These are phyloP conservation scores for Sugiyamaella castrensis DNA, from an alignment of 1,139 yeast genomes.

Conservation along the genomic window DNA sequence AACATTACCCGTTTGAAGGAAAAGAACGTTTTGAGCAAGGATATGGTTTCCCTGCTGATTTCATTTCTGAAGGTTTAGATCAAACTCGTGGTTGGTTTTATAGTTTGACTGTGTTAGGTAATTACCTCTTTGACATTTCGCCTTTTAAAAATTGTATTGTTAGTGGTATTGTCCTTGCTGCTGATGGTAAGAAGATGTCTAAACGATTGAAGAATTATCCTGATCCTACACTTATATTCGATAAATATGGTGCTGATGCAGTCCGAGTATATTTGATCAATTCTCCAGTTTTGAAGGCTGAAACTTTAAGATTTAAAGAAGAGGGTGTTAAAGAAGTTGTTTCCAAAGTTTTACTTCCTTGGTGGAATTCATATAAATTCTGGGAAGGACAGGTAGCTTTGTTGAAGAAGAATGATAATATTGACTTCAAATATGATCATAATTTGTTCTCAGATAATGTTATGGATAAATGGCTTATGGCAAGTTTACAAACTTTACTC, in stretches of 20 bases:
- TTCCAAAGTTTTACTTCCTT: constrained; percentile 90
- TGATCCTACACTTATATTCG: constrained; percentile 78
- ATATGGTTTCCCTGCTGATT: constrained; percentile 86
- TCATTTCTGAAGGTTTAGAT: constrained; percentile 97
- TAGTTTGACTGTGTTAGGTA: constrained; percentile 92
- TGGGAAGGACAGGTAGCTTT: constrained; percentile 91
- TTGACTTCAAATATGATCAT: constrained; percentile 72
- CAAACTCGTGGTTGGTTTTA: constrained; percentile 99
- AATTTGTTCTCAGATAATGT: constrained; percentile 71
- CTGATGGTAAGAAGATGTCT: constrained; percentile 99
- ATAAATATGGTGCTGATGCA: constrained; percentile 96
- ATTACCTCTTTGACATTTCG: constrained; percentile 86
- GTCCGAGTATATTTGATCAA: constrained; percentile 91
- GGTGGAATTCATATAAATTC: constrained; percentile 98
- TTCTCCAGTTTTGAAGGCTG: constrained; percentile 96
- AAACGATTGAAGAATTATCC: constrained; percentile 98
- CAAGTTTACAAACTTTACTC: constrained; percentile 88
- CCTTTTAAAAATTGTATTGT: constrained; percentile 96
- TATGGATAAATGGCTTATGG: constrained; percentile 97
- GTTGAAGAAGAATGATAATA: constrained; percentile 67
- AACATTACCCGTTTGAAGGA: constrained; percentile 94
- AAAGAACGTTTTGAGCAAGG: constrained; percentile 57
- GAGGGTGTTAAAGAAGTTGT: constrained; percentile 98
- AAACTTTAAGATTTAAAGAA: constrained; percentile 93
- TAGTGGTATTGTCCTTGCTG: constrained; percentile 92